A percentile compares a stretch with the other conserved stretches of the same genome.
Evolutionary conservation across 345 rosid genomes (phyloP).

Genomic region (Eucalyptus rudis): DNA sequence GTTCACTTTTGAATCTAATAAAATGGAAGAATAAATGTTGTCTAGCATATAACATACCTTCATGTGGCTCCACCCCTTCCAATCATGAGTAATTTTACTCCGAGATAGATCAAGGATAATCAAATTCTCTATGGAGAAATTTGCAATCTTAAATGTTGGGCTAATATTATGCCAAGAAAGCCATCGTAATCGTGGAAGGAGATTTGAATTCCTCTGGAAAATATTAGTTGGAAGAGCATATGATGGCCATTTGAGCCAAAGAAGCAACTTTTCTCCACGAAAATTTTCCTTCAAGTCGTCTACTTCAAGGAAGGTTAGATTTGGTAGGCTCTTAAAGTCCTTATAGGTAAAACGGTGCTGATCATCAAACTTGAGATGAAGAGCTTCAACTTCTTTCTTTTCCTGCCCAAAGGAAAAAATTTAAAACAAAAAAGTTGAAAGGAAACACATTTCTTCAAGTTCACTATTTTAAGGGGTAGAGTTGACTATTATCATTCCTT

Average conservation of each 20-base stretch:
- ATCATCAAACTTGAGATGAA: not conserved
- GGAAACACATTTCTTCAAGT: not conserved
- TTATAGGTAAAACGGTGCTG: accelerated
- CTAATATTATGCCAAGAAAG: not conserved
- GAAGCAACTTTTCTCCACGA: accelerated
- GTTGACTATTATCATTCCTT: not conserved
- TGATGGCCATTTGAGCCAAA: not conserved
- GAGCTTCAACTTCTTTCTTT: not conserved
- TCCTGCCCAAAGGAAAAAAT: not conserved
- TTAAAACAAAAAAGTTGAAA: not conserved
- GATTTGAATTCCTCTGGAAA: not conserved
- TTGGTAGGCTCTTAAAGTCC: not conserved
- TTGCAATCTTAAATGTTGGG: too few relatives aligned
- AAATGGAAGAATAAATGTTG: too few relatives aligned
- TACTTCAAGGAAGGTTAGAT: not conserved
- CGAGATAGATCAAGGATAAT: too few relatives aligned
- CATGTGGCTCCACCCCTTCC: too few relatives aligned
- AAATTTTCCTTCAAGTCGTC: not conserved
- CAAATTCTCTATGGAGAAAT: too few relatives aligned
- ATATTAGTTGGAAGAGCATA: accelerated
- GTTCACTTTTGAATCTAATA: too few relatives aligned
- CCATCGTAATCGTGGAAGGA: not conserved
- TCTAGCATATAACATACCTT: too few relatives aligned
- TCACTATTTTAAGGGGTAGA: not conserved
- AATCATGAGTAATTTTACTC: too few relatives aligned